phyloP scores from a whole-genome alignment of 2,329 filamentous ascomycete species.

The Ophioceras dolichostomum region DNA sequence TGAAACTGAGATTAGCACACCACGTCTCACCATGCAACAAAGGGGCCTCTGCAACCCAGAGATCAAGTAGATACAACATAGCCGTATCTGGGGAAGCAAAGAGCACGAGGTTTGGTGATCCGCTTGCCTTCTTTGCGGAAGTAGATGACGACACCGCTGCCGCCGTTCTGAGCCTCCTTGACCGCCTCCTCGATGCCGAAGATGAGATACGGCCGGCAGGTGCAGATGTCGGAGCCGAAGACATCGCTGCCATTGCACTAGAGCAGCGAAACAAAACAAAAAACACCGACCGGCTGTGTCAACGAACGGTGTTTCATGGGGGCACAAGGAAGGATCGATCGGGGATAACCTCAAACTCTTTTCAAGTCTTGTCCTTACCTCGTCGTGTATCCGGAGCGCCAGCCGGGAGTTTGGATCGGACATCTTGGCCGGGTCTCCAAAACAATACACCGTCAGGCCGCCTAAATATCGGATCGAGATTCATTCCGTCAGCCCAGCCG shows the following conservation, averaged over 20 bases:
- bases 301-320: no score
- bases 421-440: slow-evolving; percentile 90
- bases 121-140: slow-evolving; percentile 78
- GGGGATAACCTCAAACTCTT: no score
- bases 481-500: slow-evolving; percentile 6
- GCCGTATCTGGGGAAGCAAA: no score
- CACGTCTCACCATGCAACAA: no score
- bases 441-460: slow-evolving; percentile 91
- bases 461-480: no score
- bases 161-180: slow-evolving; percentile 89
- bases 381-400: slow-evolving; percentile 69
- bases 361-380: no score
- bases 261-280: slow-evolving; percentile 1
- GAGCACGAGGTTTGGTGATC: no score
- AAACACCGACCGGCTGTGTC: no score
- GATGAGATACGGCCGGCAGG: slow-evolving; percentile 87
- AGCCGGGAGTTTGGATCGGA: slow-evolving; percentile 71
- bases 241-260: slow-evolving; percentile 93
- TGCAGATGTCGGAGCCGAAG: slow-evolving; percentile 96
- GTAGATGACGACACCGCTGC: slow-evolving; percentile 92
- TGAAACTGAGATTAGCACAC: no score
- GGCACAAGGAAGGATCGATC: background rate
- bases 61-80: no score
- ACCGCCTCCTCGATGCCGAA: slow-evolving; percentile 97
- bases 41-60: no score